Evolutionary conservation across 2,329 filamentous ascomycete genomes (phyloP), one percentile per base, ranked within the genome.

Genomic region (Trichoderma hamatum): DNA sequence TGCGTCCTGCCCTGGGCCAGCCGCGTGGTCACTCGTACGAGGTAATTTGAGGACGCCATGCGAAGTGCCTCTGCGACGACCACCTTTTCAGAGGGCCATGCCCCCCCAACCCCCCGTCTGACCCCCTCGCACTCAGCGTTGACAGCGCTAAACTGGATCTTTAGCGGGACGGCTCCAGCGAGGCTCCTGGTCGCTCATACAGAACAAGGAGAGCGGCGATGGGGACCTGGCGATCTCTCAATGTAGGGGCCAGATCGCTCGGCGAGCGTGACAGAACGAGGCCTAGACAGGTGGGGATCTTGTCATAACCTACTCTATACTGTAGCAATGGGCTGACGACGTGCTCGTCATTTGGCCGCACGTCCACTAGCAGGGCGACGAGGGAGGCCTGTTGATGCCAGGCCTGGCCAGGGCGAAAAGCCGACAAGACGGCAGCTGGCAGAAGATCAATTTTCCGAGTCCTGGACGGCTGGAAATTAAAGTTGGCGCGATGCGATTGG

Each of bases 221-320:
- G 60, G 61, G 67, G 62, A 46, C 52, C 68, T 70, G 55, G 63
- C 68, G 68, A 70, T 70, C 68, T 66, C 68, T 70, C 63, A 49
- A 49, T 49, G 46, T 58, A 66, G 55, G 68, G 49, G 68, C 30
- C 63, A 70, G 68, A 70, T 70, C 68, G 60, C 56, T 70, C 56
- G 61, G 55, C 68, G 63, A 56, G 54, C 21, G 63, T 61, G 46
- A 61, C 63, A 70, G 56, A 67, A 52, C 34, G 64, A 55, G 63
- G 54, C n/a, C 63, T 55, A 59, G 68, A 34, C 26, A 26, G 43
- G 68, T 66, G 68, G 68, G 54, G 61, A 43, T 19, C 65, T 54
- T 52, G 65, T 61, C 65, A 67, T 60, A 30, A 43, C 55, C 39
- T 52, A 54, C 56, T 39, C 52, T 19, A 61, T 52, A 54, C 56